Base-by-base conservation (phyloP, 805 yeast species). In the Pichia eremophila region DNA sequence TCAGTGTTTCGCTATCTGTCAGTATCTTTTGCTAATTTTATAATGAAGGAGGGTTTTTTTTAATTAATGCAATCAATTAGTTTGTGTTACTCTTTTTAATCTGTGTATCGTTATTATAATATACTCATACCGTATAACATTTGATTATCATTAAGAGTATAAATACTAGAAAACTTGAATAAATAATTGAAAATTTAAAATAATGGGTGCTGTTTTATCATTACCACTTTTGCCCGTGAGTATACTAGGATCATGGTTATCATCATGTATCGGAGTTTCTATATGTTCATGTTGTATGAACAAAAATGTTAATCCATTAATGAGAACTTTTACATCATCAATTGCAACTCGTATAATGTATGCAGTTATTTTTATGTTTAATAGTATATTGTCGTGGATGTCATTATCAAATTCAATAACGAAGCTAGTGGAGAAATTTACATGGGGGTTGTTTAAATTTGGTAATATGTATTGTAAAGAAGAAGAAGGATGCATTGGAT, bases 371-470 rank as follows among this genome's bases (percentile, higher is more conserved):
- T 77, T 93, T 50, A 68, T 88, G 29, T 50, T 85, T 27, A 91
- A 90, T 68, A 85, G 95, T 22, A 69, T 88, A 29, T 52, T 93
- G 15, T 86, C 97, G 11, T 93, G 99, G 99, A 68, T 88, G n/a
- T 86, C 85, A 68, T 75, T 93, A 47, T 80, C 95, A 17, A 88
- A 88, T 51, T 83, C 85, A 64, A 80, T 91, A 5, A 74, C 83
- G 18, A 72, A 78, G 49, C 78, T 85, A 66, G 79, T 93, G 9
- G 93, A 84, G 51, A 75, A 74, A 49, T 71, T 88, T 8, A 74
- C 87, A 0, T 75, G 81, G 66, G 88, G 87, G 14, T 71, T 75
- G 49, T 77, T 85, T 58, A 82, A 81, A 56, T 74, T 74, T 52
- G 80, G 69, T 9, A 61, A 60, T 51, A 54, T 53, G 11, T 67